phyloP scores from a whole-genome alignment of 441 rosid species.

The Arabidopsis hybrid region DNA sequence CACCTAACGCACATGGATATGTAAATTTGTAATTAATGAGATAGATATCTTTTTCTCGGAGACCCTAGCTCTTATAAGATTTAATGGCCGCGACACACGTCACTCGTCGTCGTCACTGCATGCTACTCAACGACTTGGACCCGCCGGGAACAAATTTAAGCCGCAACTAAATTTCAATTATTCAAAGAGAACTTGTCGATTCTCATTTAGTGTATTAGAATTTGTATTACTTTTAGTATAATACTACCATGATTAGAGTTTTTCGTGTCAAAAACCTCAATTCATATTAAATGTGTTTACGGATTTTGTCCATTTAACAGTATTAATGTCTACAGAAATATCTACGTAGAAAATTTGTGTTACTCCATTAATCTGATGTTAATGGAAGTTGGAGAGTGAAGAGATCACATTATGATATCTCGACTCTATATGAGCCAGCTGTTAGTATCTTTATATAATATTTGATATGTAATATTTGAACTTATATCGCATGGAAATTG shows the following conservation, averaged over 20 bases:
- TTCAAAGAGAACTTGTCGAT: conserved; percentile 22
- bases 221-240: neutral
- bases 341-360: neutral
- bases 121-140: conserved; percentile 28
- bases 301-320: neutral
- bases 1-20: conserved; percentile 44
- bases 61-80: neutral
- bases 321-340: neutral
- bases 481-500: neutral
- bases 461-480: neutral
- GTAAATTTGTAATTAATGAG: conserved; percentile 30
- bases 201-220: conserved; percentile 12
- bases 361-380: neutral
- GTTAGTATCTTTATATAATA: no score
- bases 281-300: neutral
- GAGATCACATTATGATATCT: neutral
- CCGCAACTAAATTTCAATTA: conserved; percentile 26
- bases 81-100: conserved; percentile 22
- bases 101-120: conserved; percentile 29
- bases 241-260: neutral
- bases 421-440: no score
- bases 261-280: conserved; percentile 10
- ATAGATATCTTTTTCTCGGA: conserved; percentile 16
- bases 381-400: neutral
- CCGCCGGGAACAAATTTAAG: conserved; percentile 34